Base-by-base conservation (phyloP, 331 rosid genomes). In the Malus hybrid region DNA sequence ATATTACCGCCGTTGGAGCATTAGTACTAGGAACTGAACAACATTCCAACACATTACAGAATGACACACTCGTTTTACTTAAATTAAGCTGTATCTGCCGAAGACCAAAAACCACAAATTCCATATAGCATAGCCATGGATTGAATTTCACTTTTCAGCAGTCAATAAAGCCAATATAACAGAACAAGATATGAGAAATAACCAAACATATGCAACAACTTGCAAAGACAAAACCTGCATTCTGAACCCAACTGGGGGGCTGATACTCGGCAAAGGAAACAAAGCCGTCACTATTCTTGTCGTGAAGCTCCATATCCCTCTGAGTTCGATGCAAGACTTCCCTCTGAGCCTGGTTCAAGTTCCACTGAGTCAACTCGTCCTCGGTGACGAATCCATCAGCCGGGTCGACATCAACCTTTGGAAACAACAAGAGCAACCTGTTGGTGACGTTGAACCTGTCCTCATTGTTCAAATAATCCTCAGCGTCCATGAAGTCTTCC, bases 251-350 rank as follows among this genome's bases (percentile, higher is more conserved):
- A 57, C 83, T 85, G 13, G 96, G 99, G 52, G 99, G 99, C 63
- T 92, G 87, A 27, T 94, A 94, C 93, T 94, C 99, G 3, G 95
- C 78, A 46, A 92, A 94, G 1, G 97, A 94, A 73, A 94, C 81
- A 56, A 84, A 78, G 6, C 87, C 93, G 59, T 94, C 97, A 31
- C 59, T 89, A 68, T 92, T 89, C 86, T 94, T 92, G 54, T 94
- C 99, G 19, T 94, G 97, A 60, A 86, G 79, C 67, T 94, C 99
- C 92, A 94, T 67, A 33, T 94, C 99, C 86, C 97, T 83, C 80
- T 80, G 83, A 1, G 95, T 83, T 73, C 97, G 84, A 76, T 88
- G 95, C 71, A 92, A 20, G 27, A 90, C 91, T 73, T 94, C 97
- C 54, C 65, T 77, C 80, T 84, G 86, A 6, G 97, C 83, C 81